Base-by-base conservation (phyloP, 179 eudicot species). In the Vitellaria paradoxa region DNA sequence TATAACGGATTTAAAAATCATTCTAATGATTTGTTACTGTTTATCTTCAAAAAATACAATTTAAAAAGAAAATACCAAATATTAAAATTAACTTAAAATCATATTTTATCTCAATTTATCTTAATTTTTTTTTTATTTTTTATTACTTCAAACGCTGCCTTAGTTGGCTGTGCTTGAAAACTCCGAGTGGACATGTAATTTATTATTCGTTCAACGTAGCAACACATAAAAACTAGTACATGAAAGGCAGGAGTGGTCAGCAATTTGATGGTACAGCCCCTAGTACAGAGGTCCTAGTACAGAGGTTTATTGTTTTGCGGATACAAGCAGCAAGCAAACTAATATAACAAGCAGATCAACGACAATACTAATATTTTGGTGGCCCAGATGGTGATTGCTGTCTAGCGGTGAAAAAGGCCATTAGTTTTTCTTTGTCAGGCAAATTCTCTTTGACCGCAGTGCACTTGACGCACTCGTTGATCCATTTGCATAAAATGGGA, bases 401-500 rank as follows among this genome's bases (percentile, higher is more conserved):
- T 2, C 3, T 42, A 7, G 61, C 64, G 30, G 24, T 63, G 65
- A 53, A 7, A 21, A 30, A 0, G 65, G 74, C 70, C 17, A 72
- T 4, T 17, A 82, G 23, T 20, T 72, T 55, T 20, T 83, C 87
- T 77, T 63, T 80, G 9, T 78, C 68, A 30, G 87, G 87, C 52
- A 75, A 49, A 30, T 59, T 76, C 64, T 82, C 82, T 57, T 79
- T 82, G 60, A 86, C 64, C 18, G 81, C 71, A 12, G 20, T 15
- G 67, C 78, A 78, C 3, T 68, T 77, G 10, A 59, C 46, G 42
- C 60, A 82, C 15, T 82, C 84, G 37, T 86, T 66, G 0, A 59
- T 42, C 90, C 90, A 83, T 78, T 52, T 45, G 64, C 62, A 66
- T 61, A 85, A 45, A 0, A 17, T 30, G 1, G 88, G 88, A 20